Evolutionary conservation across 2,329 filamentous ascomycete species (phyloP).

Genomic region (Fusarium protoensiforme): DNA sequence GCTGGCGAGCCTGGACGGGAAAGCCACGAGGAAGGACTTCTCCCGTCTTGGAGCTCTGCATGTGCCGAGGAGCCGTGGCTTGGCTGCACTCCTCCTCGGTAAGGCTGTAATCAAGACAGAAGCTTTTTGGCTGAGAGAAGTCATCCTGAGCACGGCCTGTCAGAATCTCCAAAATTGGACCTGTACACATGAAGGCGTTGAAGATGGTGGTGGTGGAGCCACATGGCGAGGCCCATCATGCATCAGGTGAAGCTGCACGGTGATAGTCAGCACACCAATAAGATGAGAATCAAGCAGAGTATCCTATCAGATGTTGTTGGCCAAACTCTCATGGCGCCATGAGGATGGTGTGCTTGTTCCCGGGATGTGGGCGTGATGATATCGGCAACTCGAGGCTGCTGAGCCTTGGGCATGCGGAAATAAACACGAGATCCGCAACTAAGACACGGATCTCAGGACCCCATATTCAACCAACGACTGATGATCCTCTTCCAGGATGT

Average conservation of each 20-base stretch:
- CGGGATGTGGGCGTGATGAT: conserved; percentile 1
- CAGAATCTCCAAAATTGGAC: conserved; percentile 4
- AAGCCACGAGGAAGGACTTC: conserved; percentile 12
- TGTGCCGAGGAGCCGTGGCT: conserved; percentile 27
- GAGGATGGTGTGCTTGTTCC: conserved; percentile 5
- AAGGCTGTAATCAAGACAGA: conserved; percentile 11
- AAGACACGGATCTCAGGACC: not conserved
- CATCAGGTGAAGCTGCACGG: conserved; percentile 27
- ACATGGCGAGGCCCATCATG: conserved; percentile 26
- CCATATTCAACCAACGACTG: not conserved
- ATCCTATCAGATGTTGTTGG: conserved; percentile 7
- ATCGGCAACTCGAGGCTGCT: not conserved
- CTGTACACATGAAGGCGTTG: conserved; percentile 14
- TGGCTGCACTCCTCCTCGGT: conserved; percentile 15
- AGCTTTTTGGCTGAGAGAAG: conserved; percentile 2
- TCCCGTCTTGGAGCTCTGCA: conserved; percentile 2
- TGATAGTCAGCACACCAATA: conserved; percentile 27
- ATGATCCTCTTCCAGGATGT: conserved; percentile 14
- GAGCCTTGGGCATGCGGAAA: conserved; percentile 16
- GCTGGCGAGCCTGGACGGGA: not conserved
- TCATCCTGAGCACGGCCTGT: conserved; percentile 4
- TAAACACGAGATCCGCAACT: conserved; percentile 13
- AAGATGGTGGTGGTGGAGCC: conserved; percentile 11
- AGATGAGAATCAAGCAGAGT: not conserved
- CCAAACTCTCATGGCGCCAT: not conserved